Base-by-base conservation (phyloP, 2,329 filamentous ascomycete species). In the Calycina marina region DNA sequence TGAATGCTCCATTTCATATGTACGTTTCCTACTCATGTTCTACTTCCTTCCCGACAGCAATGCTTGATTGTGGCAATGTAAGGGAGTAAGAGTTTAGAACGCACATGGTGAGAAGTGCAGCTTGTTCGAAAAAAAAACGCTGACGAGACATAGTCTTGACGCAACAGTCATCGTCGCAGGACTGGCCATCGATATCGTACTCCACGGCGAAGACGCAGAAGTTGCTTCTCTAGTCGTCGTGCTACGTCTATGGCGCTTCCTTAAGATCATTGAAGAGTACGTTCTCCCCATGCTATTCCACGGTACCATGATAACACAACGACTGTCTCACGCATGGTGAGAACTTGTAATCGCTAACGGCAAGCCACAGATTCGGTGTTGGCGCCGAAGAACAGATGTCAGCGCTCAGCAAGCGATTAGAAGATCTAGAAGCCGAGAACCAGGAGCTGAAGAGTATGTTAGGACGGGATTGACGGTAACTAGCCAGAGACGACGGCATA, bases 261-360 rank as follows among this genome's bases (percentile, higher is more conserved):
- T 78, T 49, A 78, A 80, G 57, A 76, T 80, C 31, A 68, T 77
- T 5, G 72, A 81, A 46, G 76, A 81, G 52, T 22, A 22, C 8
- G 20, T 8, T n/a, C 20, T n/a, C 8, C 20, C 20, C 20, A 22
- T 22, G 8, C n/a, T n/a, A n/a, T n/a, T n/a, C n/a, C n/a, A n/a
- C n/a, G n/a, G n/a, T n/a, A n/a, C n/a, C n/a, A n/a, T n/a, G n/a
- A n/a, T 22, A 8, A 8, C 20, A 22, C 8, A 22, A 9, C 8
- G 8, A 22, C 20, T 22, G 8, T n/a, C 20, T 22, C 20, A 22
- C 8, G n/a, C 3, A 22, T n/a, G 8, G 8, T 22, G 3, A 9
- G 8, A 22, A 22, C 8, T 22, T 22, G n/a, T 22, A 22, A 8
- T 9, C 8, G 20, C 8, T 8, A 22, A 22, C 2, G 20, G 20